phyloP scores from a whole-genome alignment of 2,329 filamentous ascomycete genomes.

The Cladosporium cucumerinum region DNA sequence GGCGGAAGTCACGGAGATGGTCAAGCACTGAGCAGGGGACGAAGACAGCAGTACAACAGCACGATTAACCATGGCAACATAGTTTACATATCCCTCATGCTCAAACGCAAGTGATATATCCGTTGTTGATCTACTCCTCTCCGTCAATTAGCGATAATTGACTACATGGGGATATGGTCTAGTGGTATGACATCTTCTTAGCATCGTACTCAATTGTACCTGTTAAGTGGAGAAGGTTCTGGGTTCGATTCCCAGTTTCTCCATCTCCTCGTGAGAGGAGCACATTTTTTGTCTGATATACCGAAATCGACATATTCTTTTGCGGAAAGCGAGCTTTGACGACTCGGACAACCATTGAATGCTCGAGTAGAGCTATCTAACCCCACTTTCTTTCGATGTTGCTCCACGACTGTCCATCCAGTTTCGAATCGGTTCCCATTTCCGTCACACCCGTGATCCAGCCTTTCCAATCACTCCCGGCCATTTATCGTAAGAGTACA shows the following conservation, averaged over 20 bases:
- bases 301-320: not conserved
- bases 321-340: not conserved
- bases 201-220: not conserved
- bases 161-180: constrained; percentile 13
- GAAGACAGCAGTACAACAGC: no score
- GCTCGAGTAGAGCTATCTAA: not conserved
- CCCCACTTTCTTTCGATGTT: not conserved
- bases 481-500: not conserved
- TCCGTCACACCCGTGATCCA: constrained; percentile 20
- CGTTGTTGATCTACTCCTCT: not conserved
- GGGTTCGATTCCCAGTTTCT: constrained; percentile 15
- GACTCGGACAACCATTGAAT: not conserved
- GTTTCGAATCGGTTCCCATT: not conserved
- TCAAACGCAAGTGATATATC: no score
- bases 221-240: constrained; percentile 16
- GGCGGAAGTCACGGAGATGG: no score
- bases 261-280: not conserved
- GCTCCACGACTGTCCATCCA: not conserved
- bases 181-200: constrained; percentile 17
- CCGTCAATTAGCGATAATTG: constrained; percentile 1
- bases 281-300: not conserved
- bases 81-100: no score
- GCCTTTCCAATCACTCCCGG: constrained; percentile 19
- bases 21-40: no score
- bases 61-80: no score